These are phyloP conservation scores for Parastagonospora nodorum DNA, from an alignment of 2,329 filamentous ascomycete species.

Conservation along the genomic window DNA sequence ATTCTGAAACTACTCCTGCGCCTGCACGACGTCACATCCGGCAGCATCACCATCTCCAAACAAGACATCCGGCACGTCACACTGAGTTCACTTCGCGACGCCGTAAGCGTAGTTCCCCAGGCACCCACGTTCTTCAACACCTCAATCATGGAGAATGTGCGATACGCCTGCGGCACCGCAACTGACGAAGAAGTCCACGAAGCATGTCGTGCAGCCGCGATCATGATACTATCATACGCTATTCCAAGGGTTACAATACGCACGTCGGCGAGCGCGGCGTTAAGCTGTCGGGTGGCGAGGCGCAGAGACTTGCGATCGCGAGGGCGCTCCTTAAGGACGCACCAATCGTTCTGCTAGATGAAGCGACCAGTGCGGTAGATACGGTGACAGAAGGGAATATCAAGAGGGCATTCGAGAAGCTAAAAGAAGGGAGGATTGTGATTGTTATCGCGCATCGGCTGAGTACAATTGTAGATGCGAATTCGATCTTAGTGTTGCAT, in stretches of 20 bases:
- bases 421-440: constrained; percentile 10
- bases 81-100: constrained; percentile 58
- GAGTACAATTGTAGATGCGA: neutral
- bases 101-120: constrained; percentile 68
- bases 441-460: constrained; percentile 36
- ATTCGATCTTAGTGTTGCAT: neutral
- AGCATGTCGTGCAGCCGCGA: constrained; percentile 62
- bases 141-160: constrained; percentile 65
- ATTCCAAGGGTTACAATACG: constrained; percentile 47
- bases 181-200: constrained; percentile 61
- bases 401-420: constrained; percentile 50
- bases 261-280: constrained; percentile 37
- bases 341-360: constrained; percentile 80
- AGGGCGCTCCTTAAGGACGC: constrained; percentile 76
- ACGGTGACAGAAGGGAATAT: constrained; percentile 61
- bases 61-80: constrained; percentile 62
- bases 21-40: constrained; percentile 60
- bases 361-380: constrained; percentile 63
- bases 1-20: constrained; percentile 60
- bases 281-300: constrained; percentile 64
- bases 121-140: constrained; percentile 66
- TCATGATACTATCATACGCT: constrained; percentile 66
- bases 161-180: constrained; percentile 62
- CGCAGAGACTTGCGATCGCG: constrained; percentile 69
- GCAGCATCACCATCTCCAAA: constrained; percentile 59